These are phyloP conservation scores for Colletotrichum gloeosporioides DNA, from an alignment of 2,329 filamentous ascomycete genomes.

Conservation along the genomic window DNA sequence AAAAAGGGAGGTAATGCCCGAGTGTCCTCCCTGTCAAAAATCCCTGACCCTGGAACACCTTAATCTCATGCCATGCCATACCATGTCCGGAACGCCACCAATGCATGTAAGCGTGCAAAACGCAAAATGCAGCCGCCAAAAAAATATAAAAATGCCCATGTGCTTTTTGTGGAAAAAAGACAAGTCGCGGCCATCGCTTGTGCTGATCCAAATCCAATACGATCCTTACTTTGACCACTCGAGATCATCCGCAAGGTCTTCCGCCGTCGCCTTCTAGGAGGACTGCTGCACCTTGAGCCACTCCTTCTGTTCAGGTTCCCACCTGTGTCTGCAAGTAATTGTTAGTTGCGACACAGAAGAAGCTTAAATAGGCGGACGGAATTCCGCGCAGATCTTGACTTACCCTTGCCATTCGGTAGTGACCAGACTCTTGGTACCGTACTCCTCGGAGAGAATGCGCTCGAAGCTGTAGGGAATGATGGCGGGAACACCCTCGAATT, in stretches of 20 bases:
- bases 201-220: background rate
- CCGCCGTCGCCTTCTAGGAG: background rate
- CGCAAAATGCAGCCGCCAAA: background rate
- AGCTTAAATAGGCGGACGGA: background rate
- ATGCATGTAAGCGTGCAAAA: conserved; percentile 9
- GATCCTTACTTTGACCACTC: background rate
- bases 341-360: background rate
- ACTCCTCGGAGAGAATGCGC: conserved; percentile 69
- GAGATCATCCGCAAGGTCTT: background rate
- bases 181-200: background rate
- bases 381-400: conserved; percentile 29
- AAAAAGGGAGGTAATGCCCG: background rate
- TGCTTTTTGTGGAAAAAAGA: background rate
- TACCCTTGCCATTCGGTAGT: conserved; percentile 67
- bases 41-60: conserved; percentile 3
- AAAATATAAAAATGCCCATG: background rate
- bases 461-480: conserved; percentile 74
- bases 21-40: background rate
- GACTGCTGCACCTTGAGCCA: conserved; percentile 54
- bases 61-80: conserved; percentile 1
- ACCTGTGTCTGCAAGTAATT: conserved; percentile 57
- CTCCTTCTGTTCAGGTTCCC: conserved; percentile 61
- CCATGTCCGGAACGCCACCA: conserved; percentile 9
- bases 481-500: conserved; percentile 76
- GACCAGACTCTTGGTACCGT: conserved; percentile 65